phyloP scores from a whole-genome alignment of 345 rosid genomes.

The Aquilaria malaccensis region DNA sequence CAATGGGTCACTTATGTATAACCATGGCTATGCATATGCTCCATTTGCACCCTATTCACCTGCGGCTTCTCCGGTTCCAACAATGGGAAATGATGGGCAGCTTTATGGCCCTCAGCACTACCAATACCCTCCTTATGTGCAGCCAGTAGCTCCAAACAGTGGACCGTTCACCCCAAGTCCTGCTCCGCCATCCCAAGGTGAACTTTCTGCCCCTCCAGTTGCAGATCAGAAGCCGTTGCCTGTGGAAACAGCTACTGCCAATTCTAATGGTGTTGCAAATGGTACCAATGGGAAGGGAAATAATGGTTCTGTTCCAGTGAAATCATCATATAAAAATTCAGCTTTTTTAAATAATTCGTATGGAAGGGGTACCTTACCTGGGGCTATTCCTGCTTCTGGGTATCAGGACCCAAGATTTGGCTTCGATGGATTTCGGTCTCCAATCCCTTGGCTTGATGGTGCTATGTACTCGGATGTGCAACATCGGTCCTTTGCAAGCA shows the following conservation, averaged over 20 bases:
- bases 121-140: conserved; percentile 79
- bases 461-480: conserved; percentile 50
- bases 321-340: conserved; percentile 42
- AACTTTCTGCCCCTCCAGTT: conserved; percentile 43
- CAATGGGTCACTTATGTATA: conserved; percentile 70
- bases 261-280: conserved; percentile 33
- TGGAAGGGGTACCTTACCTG: conserved; percentile 46
- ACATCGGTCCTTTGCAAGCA: conserved; percentile 33
- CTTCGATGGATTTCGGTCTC: conserved; percentile 45
- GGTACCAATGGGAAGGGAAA: conserved; percentile 45
- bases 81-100: conserved; percentile 74
- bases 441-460: conserved; percentile 46
- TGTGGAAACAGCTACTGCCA: conserved; percentile 46
- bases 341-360: conserved; percentile 43
- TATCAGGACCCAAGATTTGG: conserved; percentile 61
- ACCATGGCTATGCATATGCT: conserved; percentile 61
- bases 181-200: conserved; percentile 40
- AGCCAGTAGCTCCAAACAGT: conserved; percentile 45
- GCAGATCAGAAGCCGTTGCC: conserved; percentile 54
- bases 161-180: conserved; percentile 48
- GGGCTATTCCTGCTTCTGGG: conserved; percentile 39
- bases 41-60: conserved; percentile 82
- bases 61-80: conserved; percentile 69
- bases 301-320: conserved; percentile 46
- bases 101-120: conserved; percentile 83